Conservation (phyloP, 345 rosid species). For the Boechera stricta region DNA sequence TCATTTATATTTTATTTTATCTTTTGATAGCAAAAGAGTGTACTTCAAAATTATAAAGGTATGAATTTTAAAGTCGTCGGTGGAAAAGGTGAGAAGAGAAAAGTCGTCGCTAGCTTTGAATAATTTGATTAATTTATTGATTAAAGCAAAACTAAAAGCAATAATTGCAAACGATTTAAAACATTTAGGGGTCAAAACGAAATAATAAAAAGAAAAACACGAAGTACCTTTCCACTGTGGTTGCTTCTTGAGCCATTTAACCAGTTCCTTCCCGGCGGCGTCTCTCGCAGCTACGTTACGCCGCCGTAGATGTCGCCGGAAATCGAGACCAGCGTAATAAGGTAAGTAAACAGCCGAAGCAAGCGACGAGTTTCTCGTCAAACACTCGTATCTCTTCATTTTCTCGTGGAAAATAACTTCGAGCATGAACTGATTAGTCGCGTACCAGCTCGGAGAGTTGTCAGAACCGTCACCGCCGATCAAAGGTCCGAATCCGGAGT, state of each 20-base stretch:
- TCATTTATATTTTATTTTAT: too few relatives aligned
- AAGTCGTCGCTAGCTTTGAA: not conserved
- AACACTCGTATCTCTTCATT: conserved; percentile 60
- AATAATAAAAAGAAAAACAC: not conserved
- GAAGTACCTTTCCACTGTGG: conserved; percentile 57
- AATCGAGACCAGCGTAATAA: conserved; percentile 58
- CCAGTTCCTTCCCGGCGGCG: conserved; percentile 43
- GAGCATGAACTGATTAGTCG: conserved; percentile 63
- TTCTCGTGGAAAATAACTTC: conserved; percentile 61
- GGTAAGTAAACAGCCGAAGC: conserved; percentile 67
- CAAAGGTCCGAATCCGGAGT: conserved; percentile 58
- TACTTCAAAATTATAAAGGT: not conserved
- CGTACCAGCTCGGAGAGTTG: conserved; percentile 29
- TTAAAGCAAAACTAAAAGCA: not conserved
- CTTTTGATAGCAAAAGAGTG: too few relatives aligned
- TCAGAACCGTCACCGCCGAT: conserved; percentile 16
- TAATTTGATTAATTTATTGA: not conserved
- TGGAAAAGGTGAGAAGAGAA: not conserved
- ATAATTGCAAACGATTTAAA: not conserved
- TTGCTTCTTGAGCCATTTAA: conserved; percentile 46
- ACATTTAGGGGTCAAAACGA: conserved; percentile 8
- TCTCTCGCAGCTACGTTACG: conserved; percentile 52
- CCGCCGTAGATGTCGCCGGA: conserved; percentile 59
- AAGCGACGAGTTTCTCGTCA: conserved; percentile 54
- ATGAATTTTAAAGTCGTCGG: conserved; percentile 27